Percentiles rank a stretch among this genome's conserved stretches.
phyloP scores from a whole-genome alignment of 2,329 filamentous ascomycete genomes.

The Pestalotiopsis sp. region DNA sequence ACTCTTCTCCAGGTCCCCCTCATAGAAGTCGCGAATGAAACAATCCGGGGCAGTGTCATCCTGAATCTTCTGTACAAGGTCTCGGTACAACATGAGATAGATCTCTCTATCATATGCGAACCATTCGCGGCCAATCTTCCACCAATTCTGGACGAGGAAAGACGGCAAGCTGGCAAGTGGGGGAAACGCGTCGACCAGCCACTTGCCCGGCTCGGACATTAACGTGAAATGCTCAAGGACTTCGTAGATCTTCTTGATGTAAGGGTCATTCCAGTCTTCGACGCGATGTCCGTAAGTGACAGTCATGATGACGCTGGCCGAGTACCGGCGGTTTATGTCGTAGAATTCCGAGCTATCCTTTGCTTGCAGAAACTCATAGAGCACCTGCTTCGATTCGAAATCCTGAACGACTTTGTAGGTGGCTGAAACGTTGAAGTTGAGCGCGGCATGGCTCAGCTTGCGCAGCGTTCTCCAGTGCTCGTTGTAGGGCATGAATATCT shows the following conservation, averaged over 20 bases:
- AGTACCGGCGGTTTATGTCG: conserved; percentile 49
- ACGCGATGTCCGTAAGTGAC: conserved; percentile 53
- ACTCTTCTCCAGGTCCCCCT: conserved; percentile 25
- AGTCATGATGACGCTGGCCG: conserved; percentile 49
- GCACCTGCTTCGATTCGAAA: conserved; percentile 58
- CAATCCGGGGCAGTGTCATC: neutral
- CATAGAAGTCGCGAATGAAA: neutral
- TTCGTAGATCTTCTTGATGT: neutral
- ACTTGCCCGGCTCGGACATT: neutral
- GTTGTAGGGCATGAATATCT: conserved; percentile 23
- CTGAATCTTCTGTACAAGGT: neutral
- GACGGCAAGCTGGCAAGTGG: neutral
- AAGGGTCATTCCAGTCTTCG: neutral
- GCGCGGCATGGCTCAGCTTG: conserved; percentile 46
- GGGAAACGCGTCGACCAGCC: neutral
- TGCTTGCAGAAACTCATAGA: conserved; percentile 45
- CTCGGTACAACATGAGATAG: neutral
- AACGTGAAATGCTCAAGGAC: neutral
- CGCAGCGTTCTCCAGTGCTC: conserved; percentile 37
- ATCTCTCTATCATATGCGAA: neutral
- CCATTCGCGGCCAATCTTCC: neutral
- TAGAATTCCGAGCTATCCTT: conserved; percentile 42
- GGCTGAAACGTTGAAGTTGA: conserved; percentile 48
- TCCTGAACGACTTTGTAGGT: conserved; percentile 58
- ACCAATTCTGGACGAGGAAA: neutral